These are phyloP conservation scores for Lactarius sp. DNA, from an alignment of 768 basidiomycete genomes.

Conservation along the genomic window DNA sequence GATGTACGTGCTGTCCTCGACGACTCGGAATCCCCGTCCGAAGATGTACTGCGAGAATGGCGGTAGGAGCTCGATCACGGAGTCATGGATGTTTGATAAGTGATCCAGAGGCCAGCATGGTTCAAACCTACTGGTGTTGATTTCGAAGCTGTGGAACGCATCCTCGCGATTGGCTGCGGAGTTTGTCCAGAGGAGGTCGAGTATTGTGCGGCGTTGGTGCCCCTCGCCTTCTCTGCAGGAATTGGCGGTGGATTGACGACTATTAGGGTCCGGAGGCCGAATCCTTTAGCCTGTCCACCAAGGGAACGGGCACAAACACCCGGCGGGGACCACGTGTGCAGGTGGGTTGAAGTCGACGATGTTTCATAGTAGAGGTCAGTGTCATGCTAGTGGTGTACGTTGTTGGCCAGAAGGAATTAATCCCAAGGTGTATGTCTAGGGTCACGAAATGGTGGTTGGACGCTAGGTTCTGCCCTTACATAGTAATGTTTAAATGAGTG, in stretches of 20 bases:
- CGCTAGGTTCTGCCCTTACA: neutral
- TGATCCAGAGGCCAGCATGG: too few species aligned
- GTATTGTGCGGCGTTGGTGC: neutral
- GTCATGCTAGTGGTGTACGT: neutral
- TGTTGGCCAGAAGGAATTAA: neutral
- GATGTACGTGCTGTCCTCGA: too few species aligned
- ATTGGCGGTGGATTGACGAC: neutral
- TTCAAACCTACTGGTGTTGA: neutral
- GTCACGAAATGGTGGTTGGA: neutral
- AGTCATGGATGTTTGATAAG: too few species aligned
- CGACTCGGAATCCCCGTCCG: too few species aligned
- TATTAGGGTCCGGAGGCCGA: neutral
- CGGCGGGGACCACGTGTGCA: neutral
- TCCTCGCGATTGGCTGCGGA: neutral
- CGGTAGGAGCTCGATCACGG: too few species aligned
- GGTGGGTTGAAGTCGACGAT: neutral
- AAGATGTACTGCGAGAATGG: too few species aligned
- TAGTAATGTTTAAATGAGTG: neutral
- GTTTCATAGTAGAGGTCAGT: neutral
- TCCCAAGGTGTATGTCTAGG: neutral
- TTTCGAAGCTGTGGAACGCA: neutral
- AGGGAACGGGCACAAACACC: neutral
- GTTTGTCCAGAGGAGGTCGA: neutral
- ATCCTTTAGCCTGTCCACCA: neutral
- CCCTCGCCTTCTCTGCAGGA: neutral